Conservation (phyloP, 2,329 filamentous ascomycete species). For the Amesomyces nigricolor region DNA sequence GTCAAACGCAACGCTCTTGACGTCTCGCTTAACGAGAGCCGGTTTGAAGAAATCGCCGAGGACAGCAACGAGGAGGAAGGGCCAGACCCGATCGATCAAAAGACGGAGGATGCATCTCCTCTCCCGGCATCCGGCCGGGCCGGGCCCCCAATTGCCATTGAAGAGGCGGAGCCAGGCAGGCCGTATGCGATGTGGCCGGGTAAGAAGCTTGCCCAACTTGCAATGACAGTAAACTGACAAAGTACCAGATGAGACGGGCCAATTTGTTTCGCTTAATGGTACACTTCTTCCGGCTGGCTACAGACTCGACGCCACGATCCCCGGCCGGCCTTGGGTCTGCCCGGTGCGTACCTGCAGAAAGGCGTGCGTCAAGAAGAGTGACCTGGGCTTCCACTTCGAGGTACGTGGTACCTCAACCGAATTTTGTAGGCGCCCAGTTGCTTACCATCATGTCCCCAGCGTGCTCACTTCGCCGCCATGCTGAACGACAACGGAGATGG, state of each 20-base stretch:
- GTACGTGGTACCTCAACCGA: background rate
- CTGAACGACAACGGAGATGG: constrained; percentile 26
- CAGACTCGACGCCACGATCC: constrained; percentile 18
- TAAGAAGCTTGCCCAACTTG: background rate
- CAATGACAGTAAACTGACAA: background rate
- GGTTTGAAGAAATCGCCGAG: background rate
- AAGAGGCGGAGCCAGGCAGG: constrained; percentile 15
- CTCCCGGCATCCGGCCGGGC: background rate
- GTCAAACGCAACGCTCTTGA: no score
- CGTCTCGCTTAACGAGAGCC: background rate
- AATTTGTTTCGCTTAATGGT: constrained; percentile 9
- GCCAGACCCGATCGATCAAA: background rate
- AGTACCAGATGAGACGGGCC: constrained; percentile 13
- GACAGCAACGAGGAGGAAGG: background rate
- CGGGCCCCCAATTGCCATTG: background rate
- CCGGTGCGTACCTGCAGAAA: constrained; percentile 23
- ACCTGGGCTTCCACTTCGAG: constrained; percentile 24
- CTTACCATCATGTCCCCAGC: constrained; percentile 1
- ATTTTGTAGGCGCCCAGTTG: background rate
- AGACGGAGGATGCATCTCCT: background rate
- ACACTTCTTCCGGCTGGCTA: constrained; percentile 25
- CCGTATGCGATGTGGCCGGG: constrained; percentile 23
- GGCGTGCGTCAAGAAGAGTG: constrained; percentile 8
- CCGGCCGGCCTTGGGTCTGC: constrained; percentile 25
- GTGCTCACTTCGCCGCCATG: constrained; percentile 17